Evolutionary conservation across 192 early-diverging fungal species (phyloP).

Genomic region (Pilaira anomala): DNA sequence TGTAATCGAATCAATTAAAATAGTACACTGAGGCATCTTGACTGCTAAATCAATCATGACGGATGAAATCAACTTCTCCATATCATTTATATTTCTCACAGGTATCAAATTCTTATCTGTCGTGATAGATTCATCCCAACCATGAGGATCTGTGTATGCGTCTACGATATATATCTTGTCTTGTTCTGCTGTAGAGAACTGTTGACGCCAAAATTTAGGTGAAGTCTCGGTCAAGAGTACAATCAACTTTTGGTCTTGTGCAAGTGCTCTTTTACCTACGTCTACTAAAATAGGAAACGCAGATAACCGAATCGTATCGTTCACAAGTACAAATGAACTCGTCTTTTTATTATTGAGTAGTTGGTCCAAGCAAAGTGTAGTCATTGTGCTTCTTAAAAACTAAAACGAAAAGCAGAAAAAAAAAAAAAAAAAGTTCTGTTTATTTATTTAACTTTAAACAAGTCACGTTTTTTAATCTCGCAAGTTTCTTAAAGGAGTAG

Average conservation of each 20-base stretch:
- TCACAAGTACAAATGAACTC: slow-evolving; percentile 15
- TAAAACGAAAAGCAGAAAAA: no score
- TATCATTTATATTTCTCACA: background rate
- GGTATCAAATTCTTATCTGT: background rate
- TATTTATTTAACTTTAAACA: no score
- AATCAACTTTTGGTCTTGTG: slow-evolving; percentile 15
- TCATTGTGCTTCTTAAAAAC: no score
- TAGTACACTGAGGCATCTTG: slow-evolving; percentile 3
- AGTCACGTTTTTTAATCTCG: slow-evolving; percentile 15
- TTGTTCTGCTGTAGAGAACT: background rate
- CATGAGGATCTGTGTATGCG: slow-evolving; percentile 33
- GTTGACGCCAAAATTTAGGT: slow-evolving; percentile 14
- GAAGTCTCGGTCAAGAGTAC: slow-evolving; percentile 28
- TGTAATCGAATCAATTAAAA: slow-evolving; percentile 32
- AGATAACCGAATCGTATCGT: slow-evolving; percentile 17
- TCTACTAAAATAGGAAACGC: slow-evolving; percentile 9
- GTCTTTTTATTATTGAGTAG: slow-evolving; percentile 26
- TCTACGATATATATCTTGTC: slow-evolving; percentile 22
- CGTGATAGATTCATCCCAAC: slow-evolving; percentile 18
- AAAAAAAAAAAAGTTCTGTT: no score
- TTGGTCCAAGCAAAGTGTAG: slow-evolving; percentile 18
- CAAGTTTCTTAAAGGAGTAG: slow-evolving; percentile 5
- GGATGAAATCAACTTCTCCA: slow-evolving; percentile 2
- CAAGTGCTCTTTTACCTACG: slow-evolving; percentile 12
- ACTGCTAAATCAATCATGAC: slow-evolving; percentile 1